Base-by-base conservation (phyloP, 1,284 basidiomycete genomes). In the Cutaneotrichosporon daszewskae region DNA sequence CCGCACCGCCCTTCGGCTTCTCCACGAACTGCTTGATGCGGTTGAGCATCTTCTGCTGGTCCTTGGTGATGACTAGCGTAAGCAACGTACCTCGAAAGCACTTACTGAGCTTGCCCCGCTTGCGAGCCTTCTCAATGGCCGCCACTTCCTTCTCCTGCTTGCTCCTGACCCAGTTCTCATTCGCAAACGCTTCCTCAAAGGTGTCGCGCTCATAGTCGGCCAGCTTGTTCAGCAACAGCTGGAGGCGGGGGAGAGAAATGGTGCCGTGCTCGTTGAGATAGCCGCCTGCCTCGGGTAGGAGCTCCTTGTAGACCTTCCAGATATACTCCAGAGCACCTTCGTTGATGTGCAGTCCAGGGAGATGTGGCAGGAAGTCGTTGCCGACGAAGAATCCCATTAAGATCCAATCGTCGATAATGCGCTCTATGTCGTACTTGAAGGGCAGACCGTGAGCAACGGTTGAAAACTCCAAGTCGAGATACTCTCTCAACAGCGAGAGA, bases 371-470 rank as follows among this genome's bases (percentile, higher is more conserved):
- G 72, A 97, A 97, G 74, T 97, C 92, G 68, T 97, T 98, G 25
- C 92, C 94, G 40, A 97, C 84, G 60, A 98, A 97, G 37, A 96
- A 88, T 35, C 90, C 88, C 57, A 98, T 81, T 13, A 98, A 76
- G 60, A 98, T 87, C 71, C 97, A 97, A 72, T 98, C 94, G 71
- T 98, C 94, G 64, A 98, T 95, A 69, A 98, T 79, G 25, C 86
- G 81, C 68, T 98, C 94, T 45, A 97, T 79, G 59, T 78, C 85
- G 71, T 88, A 90, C 20, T 72, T 66, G 72, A 89, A 88, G 1
- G 79, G 74, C 14, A 85, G 70, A 33, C 73, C 58, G 0, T 74
- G 67, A 32, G 76, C 77, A n/a, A 74, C 57, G 2, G 67, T 67
- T 36, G 75, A 79, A 69, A 98, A 98, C 69, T 98, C 94, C 51